Evolutionary conservation across 768 basidiomycete genomes (phyloP).

Genomic region (Leucocoprinus birnbaumii): DNA sequence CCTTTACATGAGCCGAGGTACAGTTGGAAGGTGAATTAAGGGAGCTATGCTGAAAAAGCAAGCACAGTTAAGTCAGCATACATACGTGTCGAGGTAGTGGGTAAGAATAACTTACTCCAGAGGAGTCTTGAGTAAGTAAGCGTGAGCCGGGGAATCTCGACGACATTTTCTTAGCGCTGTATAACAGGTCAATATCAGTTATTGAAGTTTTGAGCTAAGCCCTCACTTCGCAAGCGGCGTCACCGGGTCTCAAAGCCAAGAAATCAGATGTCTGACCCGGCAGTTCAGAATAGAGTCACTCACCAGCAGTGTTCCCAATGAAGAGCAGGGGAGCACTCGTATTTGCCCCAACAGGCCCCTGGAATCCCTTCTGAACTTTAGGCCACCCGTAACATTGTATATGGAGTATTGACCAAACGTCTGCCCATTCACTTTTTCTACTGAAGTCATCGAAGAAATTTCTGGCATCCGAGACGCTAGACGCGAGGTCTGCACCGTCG

Average conservation of each 20-base stretch:
- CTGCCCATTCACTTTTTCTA: conserved; percentile 27
- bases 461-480: conserved; percentile 22
- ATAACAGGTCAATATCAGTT: background rate
- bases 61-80: too few relatives aligned
- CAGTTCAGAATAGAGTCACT: background rate
- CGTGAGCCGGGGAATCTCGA: conserved; percentile 33
- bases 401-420: conserved; percentile 26
- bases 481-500: conserved; percentile 30
- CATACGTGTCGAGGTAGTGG: too few relatives aligned
- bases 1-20: conserved; percentile 28
- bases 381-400: conserved; percentile 13
- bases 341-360: conserved; percentile 33
- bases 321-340: conserved; percentile 37
- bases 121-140: conserved; percentile 38
- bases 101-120: conserved; percentile 27
- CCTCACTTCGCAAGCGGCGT: conserved; percentile 25
- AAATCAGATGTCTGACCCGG: background rate
- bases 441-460: conserved; percentile 23
- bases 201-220: background rate
- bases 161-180: conserved; percentile 38
- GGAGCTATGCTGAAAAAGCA: conserved; percentile 31
- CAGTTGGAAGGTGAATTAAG: conserved; percentile 29
- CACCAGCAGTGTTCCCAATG: conserved; percentile 39
- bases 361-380: conserved; percentile 10
- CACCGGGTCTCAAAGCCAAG: conserved; percentile 26